phyloP scores from a whole-genome alignment of 2,329 filamentous ascomycete species.

The Colletotrichum navitas region DNA sequence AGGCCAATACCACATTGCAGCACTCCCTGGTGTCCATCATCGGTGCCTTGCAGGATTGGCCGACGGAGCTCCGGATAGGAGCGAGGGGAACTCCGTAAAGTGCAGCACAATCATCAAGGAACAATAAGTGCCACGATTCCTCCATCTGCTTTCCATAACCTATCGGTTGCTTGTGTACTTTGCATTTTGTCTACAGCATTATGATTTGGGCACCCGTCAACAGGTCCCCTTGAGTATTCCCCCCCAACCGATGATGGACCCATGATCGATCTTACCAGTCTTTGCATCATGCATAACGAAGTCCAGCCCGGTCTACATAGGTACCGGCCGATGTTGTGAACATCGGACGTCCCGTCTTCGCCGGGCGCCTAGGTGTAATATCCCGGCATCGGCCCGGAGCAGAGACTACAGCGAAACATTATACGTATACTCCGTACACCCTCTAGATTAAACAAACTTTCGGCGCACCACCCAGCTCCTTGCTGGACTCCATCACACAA shows the following conservation, averaged over 20 bases:
- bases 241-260: neutral
- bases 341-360: neutral
- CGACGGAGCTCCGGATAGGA: neutral
- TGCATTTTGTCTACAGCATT: neutral
- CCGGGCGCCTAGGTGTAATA: neutral
- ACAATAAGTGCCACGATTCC: neutral
- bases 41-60: neutral
- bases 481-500: constrained; percentile 40
- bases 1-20: neutral
- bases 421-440: neutral
- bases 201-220: neutral
- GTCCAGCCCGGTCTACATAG: no score
- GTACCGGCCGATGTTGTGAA: neutral
- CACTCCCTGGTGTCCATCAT: neutral
- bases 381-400: neutral
- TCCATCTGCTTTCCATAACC: no score
- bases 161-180: no score
- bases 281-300: neutral
- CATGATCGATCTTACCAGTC: neutral
- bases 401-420: neutral
- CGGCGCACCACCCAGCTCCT: neutral
- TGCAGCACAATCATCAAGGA: neutral
- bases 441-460: neutral
- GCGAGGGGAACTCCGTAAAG: neutral
- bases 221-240: no score